These are phyloP conservation scores for Amanita fuliginea DNA, from an alignment of 768 basidiomycete species.

Conservation along the genomic window DNA sequence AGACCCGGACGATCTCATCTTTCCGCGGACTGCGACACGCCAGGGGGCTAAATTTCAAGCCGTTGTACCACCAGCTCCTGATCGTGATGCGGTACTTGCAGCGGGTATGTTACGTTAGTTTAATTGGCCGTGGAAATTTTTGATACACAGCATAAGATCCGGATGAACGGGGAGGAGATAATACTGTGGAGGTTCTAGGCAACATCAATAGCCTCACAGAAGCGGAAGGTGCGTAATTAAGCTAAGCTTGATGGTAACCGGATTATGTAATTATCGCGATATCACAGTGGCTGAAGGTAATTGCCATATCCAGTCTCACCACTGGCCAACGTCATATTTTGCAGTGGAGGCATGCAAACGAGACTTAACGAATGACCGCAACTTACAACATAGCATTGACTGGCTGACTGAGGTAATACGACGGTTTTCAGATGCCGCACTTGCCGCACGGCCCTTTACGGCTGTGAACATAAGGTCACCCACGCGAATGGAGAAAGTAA, in stretches of 20 bases:
- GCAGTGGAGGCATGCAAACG: constrained; percentile 61
- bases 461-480: constrained; percentile 54
- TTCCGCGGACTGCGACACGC: constrained; percentile 88
- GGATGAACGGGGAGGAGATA: constrained; percentile 59
- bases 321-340: neutral
- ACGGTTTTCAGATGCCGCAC: constrained; percentile 59
- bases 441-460: constrained; percentile 43
- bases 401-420: constrained; percentile 71
- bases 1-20: constrained; percentile 97
- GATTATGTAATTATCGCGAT: constrained; percentile 12
- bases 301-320: neutral
- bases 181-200: constrained; percentile 64
- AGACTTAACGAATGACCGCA: constrained; percentile 39
- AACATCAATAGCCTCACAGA: constrained; percentile 53
- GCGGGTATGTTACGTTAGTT: constrained; percentile 19
- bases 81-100: constrained; percentile 22
- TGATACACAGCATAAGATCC: constrained; percentile 28
- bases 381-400: constrained; percentile 55
- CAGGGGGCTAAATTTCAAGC: constrained; percentile 83
- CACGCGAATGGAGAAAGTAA: constrained; percentile 56
- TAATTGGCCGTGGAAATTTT: neutral
- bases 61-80: constrained; percentile 36
- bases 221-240: constrained; percentile 46
- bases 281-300: constrained; percentile 47
- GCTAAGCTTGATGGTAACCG: constrained; percentile 10